Percentiles rank a stretch among this genome's conserved stretches.
Evolutionary conservation across 768 basidiomycete species (phyloP).

Genomic region (Epithele typhae): DNA sequence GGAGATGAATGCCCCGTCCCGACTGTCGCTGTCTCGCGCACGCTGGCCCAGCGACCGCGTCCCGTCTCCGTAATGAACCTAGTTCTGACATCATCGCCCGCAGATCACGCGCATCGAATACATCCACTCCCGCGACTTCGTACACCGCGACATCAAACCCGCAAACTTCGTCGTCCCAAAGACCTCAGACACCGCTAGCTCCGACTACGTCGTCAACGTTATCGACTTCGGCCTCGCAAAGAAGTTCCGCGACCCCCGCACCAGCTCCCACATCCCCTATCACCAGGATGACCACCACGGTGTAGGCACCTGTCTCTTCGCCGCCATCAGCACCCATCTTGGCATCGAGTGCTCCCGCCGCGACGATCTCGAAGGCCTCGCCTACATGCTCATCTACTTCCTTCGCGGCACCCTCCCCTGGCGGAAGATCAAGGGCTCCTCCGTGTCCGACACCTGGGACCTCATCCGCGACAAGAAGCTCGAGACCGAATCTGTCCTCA

Average conservation of each 20-base stretch:
- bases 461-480: conserved; percentile 72
- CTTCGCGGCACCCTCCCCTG: conserved; percentile 74
- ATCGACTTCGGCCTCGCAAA: conserved; percentile 87
- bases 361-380: conserved; percentile 75
- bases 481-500: conserved; percentile 60
- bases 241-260: conserved; percentile 65
- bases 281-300: conserved; percentile 72
- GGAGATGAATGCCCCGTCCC: no score
- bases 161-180: conserved; percentile 89
- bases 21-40: no score
- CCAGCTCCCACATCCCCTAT: conserved; percentile 66
- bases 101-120: conserved; percentile 95
- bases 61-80: conserved; percentile 1
- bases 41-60: background rate
- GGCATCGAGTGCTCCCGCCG: conserved; percentile 73
- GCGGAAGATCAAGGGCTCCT: conserved; percentile 64
- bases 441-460: conserved; percentile 70
- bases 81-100: conserved; percentile 14
- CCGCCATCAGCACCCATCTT: conserved; percentile 70
- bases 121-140: conserved; percentile 90
- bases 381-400: conserved; percentile 83
- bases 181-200: conserved; percentile 41
- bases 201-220: conserved; percentile 78
- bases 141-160: conserved; percentile 97
- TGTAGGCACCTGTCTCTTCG: conserved; percentile 75